Percentiles rank a stretch among this genome's conserved stretches.
Conservation (phyloP, 306 rosid genomes). For the Malus orientalis region DNA sequence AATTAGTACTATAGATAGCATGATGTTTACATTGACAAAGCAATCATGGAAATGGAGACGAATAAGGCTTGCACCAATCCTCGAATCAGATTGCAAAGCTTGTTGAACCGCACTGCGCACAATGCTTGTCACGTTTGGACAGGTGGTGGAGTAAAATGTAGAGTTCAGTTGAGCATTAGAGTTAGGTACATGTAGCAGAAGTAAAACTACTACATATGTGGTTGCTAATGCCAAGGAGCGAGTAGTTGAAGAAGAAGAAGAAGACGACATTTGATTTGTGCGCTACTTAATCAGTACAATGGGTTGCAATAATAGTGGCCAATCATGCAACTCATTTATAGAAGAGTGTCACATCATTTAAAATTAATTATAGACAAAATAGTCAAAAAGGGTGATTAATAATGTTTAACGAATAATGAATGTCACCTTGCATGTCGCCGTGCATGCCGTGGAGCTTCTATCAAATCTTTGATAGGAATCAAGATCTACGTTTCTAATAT, state of each 20-base stretch:
- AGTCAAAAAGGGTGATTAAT: not conserved
- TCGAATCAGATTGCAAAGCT: conserved; percentile 48
- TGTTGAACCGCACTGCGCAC: conserved; percentile 36
- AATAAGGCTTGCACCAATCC: conserved; percentile 53
- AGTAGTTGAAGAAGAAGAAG: conserved; percentile 7
- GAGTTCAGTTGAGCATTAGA: conserved; percentile 47
- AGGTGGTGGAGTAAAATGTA: conserved; percentile 47
- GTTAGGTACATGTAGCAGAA: conserved; percentile 11
- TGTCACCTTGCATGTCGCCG: not conserved
- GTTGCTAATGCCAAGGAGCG: not conserved
- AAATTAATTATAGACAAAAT: not conserved
- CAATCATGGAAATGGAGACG: conserved; percentile 70
- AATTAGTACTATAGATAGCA: not conserved
- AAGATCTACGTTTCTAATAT: not conserved
- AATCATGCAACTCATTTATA: not conserved
- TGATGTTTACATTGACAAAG: conserved; percentile 47
- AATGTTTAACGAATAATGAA: not conserved
- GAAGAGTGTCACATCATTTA: not conserved
- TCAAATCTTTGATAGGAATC: not conserved
- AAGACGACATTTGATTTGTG: conserved; percentile 28
- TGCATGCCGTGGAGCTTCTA: not conserved
- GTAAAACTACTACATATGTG: conserved; percentile 5
- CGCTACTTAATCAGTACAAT: not conserved
- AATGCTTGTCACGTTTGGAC: conserved; percentile 48
- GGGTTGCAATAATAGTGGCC: not conserved